These are phyloP conservation scores for Hypoxylon sp. DNA, from an alignment of 2,329 filamentous ascomycete species.

Conservation along the genomic window DNA sequence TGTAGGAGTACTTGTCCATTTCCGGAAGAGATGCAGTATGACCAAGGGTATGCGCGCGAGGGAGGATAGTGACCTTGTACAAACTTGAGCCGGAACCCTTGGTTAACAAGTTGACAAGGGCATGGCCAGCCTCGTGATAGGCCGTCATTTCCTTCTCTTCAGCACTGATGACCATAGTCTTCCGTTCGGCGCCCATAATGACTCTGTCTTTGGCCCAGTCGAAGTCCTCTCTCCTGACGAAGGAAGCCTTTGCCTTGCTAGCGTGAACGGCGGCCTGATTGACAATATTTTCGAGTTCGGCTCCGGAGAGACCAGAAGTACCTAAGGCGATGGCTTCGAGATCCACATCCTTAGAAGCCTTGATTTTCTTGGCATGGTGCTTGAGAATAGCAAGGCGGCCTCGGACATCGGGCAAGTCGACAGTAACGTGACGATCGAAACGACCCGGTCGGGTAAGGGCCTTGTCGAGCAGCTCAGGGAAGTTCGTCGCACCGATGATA, in stretches of 20 bases:
- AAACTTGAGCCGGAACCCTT: constrained; percentile 78
- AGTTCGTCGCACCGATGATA: constrained; percentile 96
- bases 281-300: constrained; percentile 95
- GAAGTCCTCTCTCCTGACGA: constrained; percentile 83
- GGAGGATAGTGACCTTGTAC: constrained; percentile 98
- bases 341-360: constrained; percentile 83
- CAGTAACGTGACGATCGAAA: constrained; percentile 92
- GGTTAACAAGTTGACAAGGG: constrained; percentile 87
- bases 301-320: constrained; percentile 92
- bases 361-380: constrained; percentile 93
- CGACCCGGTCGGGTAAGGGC: constrained; percentile 93
- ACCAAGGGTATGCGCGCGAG: constrained; percentile 86
- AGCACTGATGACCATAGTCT: constrained; percentile 88
- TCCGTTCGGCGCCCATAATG: constrained; percentile 94
- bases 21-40: constrained; percentile 89
- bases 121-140: constrained; percentile 96
- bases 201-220: constrained; percentile 99
- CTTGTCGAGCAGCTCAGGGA: constrained; percentile 93
- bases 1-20: constrained; percentile 91
- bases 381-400: constrained; percentile 93
- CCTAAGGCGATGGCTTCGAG: constrained; percentile 85
- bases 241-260: constrained; percentile 83
- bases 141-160: constrained; percentile 97
- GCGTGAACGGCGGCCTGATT: constrained; percentile 96
- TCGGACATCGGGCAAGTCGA: constrained; percentile 90